phyloP scores from a whole-genome alignment of 129 eudicot genomes.

The Tanacetum coccineum region DNA sequence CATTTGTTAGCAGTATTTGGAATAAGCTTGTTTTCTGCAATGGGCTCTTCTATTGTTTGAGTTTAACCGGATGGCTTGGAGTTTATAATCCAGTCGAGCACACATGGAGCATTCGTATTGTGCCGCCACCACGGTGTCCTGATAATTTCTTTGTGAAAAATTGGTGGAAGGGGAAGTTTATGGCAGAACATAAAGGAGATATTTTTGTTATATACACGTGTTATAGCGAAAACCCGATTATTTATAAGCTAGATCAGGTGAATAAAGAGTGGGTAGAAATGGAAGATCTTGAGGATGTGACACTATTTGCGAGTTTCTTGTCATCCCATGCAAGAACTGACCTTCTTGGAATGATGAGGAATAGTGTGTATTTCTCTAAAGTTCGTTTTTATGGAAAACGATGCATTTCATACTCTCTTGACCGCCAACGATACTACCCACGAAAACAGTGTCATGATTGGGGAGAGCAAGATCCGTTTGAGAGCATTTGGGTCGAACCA shows the following conservation, averaged over 20 bases:
- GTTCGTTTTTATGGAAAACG: slow-evolving; percentile 81
- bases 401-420: slow-evolving; percentile 76
- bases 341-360: slow-evolving; percentile 76
- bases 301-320: slow-evolving; percentile 75
- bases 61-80: slow-evolving; percentile 86
- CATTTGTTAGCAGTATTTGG: slow-evolving; percentile 91
- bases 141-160: slow-evolving; percentile 69
- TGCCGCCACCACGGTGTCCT: slow-evolving; percentile 86
- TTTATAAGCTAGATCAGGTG: slow-evolving; percentile 63
- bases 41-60: slow-evolving; percentile 69
- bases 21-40: slow-evolving; percentile 75
- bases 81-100: slow-evolving; percentile 61
- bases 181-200: slow-evolving; percentile 83
- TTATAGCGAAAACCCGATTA: slow-evolving; percentile 66
- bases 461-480: slow-evolving; percentile 92
- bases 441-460: slow-evolving; percentile 85
- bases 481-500: slow-evolving; percentile 88
- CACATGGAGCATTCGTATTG: slow-evolving; percentile 67
- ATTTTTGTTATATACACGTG: slow-evolving; percentile 75
- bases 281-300: slow-evolving; percentile 61
- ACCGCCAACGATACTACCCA: slow-evolving; percentile 66
- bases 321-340: slow-evolving; percentile 78
- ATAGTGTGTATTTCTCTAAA: slow-evolving; percentile 76
- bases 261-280: slow-evolving; percentile 74
- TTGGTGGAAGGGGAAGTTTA: slow-evolving; percentile 95